Evolutionary conservation across 495 filamentous ascomycete genomes (phyloP), one percentile per base, ranked within the genome.

Genomic region (Penicillium salamii): DNA sequence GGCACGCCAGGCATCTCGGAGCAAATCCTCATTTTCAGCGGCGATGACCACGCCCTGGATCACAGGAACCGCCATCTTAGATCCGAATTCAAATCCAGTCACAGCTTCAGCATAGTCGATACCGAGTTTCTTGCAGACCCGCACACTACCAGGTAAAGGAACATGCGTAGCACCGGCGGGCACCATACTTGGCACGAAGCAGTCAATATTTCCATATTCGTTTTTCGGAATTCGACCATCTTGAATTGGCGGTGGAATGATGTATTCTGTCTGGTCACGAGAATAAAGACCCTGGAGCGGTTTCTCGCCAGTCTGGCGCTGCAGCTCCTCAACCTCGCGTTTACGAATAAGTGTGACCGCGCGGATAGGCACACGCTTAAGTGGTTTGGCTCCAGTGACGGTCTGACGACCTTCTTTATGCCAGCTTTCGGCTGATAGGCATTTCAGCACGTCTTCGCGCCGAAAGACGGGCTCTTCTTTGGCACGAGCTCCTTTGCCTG

Each of bases 21-120:
- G 72, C 20, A 78, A 53, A 6, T 84, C 82, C 54, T 87, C 81
- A 55, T 95, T 78, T 63, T 91, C 91, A 42, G 78, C 78, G 0
- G 93, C 91, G 2, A 96, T 76, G 0, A 99, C 90, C 0, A 97
- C 90, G 0, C 95, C 93, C 40, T 90, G 84, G 35, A 97, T 83
- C 2, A 95, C 84, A 8, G 93, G 93, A 14, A 97, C 88, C 7
- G 93, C 95, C 78, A 92, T 88, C 54, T 91, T 85, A 38, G 88
- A 85, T 8, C 89, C 88, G 68, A 99, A 99, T 65, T 99, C 93
- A 68, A 99, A 99, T 3, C 90, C 95, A 3, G 87, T 91, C 8
- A 96, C 92, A 15, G 95, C 93, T 60, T 99, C 93, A 1, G 95
- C 95, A 63, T 85, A 95, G 55, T 95, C 88, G 32, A 99, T 85